Percentiles rank a stretch among this genome's conserved stretches.
These are phyloP conservation scores for Zygnema cylindricum DNA, from an alignment of 139 green algal species.

Conservation along the genomic window DNA sequence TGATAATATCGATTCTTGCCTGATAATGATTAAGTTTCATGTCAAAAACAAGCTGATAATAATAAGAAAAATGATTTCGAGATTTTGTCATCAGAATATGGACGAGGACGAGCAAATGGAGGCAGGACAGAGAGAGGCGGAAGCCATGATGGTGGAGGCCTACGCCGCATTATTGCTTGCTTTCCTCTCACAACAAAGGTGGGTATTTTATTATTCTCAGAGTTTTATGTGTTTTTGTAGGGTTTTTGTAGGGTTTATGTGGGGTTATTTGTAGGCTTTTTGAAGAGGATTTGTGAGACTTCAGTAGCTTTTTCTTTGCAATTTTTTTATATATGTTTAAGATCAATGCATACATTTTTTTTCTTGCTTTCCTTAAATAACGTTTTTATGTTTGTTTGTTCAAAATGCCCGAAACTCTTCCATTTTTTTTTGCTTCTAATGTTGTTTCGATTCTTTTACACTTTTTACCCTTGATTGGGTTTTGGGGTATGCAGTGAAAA, in stretches of 20 bases:
- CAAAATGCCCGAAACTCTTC: no score
- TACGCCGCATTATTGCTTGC: constrained; percentile 49
- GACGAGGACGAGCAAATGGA: constrained; percentile 16
- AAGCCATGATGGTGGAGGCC: constrained; percentile 55
- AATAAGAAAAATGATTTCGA: no score
- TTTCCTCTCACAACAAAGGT: constrained; percentile 45
- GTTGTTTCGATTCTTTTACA: no score
- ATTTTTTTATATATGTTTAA: background rate
- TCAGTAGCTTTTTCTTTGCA: background rate
- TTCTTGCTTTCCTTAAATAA: background rate
- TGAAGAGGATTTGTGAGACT: background rate
- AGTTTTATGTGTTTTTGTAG: background rate
- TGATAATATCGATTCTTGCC: no score
- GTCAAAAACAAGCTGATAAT: no score
- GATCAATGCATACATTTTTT: background rate
- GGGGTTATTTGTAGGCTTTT: background rate
- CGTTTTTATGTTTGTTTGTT: background rate
- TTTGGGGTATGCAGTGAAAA: constrained; percentile 24
- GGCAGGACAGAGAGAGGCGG: constrained; percentile 29
- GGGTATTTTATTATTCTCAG: constrained; percentile 29
- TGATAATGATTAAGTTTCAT: no score
- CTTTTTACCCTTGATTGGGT: no score
- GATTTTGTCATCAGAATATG: no score
- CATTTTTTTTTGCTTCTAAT: no score
- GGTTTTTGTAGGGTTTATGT: constrained; percentile 7